Conservation (phyloP, 2,329 filamentous ascomycete species). For the Xylariaceae sp. region DNA sequence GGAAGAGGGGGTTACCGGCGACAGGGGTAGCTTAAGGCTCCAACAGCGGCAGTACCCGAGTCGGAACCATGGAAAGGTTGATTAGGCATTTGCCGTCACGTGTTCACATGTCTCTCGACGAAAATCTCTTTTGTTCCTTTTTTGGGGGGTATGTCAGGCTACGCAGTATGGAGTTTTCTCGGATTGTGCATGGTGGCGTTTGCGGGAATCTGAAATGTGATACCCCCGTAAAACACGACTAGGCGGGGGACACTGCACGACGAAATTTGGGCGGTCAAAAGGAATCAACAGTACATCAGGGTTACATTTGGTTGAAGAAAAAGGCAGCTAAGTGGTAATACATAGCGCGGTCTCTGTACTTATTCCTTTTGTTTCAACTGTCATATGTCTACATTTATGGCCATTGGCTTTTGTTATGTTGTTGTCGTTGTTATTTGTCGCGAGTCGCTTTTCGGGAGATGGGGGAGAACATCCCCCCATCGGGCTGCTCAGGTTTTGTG, state of each 20-base stretch:
- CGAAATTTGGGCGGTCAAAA: conserved; percentile 1
- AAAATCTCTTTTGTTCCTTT: neutral
- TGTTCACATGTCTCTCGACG: neutral
- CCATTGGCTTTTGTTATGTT: neutral
- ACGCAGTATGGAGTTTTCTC: conserved; percentile 11
- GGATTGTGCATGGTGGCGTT: conserved; percentile 13
- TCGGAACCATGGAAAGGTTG: neutral
- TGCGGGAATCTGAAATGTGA: conserved; percentile 9
- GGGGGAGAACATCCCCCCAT: neutral
- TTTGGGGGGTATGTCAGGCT: conserved; percentile 17
- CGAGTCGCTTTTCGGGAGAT: neutral
- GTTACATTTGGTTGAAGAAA: conserved; percentile 2
- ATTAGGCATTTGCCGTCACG: neutral
- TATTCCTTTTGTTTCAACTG: neutral
- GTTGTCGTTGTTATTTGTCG: neutral
- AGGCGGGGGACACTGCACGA: conserved; percentile 6
- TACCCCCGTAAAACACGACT: conserved; percentile 19
- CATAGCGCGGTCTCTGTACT: conserved; percentile 16
- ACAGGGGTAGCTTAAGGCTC: neutral
- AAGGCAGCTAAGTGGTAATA: conserved; percentile 18
- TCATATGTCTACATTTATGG: neutral
- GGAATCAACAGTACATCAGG: conserved; percentile 6
- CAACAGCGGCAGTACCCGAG: neutral
- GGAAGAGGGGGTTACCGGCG: neutral
- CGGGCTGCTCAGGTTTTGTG: neutral